Conservation (phyloP, 495 filamentous ascomycete genomes). For the Xylona heveae region DNA sequence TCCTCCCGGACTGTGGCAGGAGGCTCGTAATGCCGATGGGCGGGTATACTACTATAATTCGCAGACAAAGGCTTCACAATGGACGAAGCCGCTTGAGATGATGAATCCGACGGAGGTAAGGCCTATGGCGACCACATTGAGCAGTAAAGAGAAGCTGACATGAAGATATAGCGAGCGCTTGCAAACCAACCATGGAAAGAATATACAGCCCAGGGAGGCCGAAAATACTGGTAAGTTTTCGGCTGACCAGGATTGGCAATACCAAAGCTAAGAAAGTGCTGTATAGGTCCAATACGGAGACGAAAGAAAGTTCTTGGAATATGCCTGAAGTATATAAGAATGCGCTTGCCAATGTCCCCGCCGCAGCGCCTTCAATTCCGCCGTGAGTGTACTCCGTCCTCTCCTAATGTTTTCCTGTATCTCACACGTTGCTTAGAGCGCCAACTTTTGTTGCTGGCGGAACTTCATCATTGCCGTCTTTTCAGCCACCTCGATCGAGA, state of each 20-base stretch:
- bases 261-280: constrained; percentile 2
- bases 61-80: constrained; percentile 72
- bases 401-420: too few relatives aligned
- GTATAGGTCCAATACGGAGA: constrained; percentile 51
- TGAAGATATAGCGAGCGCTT: constrained; percentile 41
- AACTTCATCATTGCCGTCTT: constrained; percentile 28
- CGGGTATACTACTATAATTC: constrained; percentile 87
- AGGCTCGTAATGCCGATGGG: constrained; percentile 65
- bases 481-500: constrained; percentile 23
- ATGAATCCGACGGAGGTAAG: constrained; percentile 74
- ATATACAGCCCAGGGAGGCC: constrained; percentile 64
- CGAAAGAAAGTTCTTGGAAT: constrained; percentile 82
- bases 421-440: constrained; percentile 26
- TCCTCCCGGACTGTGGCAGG: constrained; percentile 48
- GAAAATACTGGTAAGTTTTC: constrained; percentile 57
- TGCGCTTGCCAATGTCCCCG: constrained; percentile 41
- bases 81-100: constrained; percentile 78
- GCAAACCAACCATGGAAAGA: constrained; percentile 82
- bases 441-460: constrained; percentile 50
- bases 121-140: not conserved
- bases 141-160: not conserved
- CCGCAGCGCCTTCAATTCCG: too few relatives aligned
- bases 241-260: not conserved
- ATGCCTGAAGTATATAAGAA: constrained; percentile 73
- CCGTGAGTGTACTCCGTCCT: constrained; percentile 30